phyloP scores from a whole-genome alignment of 768 basidiomycete species.

The Tephrocybe sp. region DNA sequence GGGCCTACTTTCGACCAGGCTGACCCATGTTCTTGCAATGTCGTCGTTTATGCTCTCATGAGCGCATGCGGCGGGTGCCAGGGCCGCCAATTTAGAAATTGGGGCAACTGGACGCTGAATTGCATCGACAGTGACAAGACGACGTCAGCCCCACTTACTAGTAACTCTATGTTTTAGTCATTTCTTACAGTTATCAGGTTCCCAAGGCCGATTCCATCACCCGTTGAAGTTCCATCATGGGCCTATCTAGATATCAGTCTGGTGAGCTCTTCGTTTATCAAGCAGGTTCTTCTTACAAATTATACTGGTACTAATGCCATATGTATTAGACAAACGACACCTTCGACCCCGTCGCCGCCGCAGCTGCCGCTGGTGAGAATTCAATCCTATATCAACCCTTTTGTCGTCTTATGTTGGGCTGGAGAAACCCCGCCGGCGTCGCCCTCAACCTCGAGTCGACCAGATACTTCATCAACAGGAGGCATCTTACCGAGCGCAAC shows the following conservation, averaged over 20 bases:
- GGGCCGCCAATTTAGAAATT: slow-evolving; percentile 36
- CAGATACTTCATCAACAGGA: background rate
- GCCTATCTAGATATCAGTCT: slow-evolving; percentile 51
- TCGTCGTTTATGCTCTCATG: slow-evolving; percentile 54
- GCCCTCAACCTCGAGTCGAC: background rate
- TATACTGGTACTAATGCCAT: too few relatives aligned
- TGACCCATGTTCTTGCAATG: slow-evolving; percentile 50
- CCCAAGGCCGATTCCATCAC: slow-evolving; percentile 38
- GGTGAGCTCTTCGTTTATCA: slow-evolving; percentile 18
- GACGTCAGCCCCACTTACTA: slow-evolving; percentile 23
- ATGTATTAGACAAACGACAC: slow-evolving; percentile 32
- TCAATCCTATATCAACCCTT: background rate
- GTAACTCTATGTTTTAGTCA: background rate
- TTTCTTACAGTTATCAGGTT: slow-evolving; percentile 32
- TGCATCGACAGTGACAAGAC: slow-evolving; percentile 31
- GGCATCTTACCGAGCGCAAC: background rate
- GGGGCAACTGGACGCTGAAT: slow-evolving; percentile 34
- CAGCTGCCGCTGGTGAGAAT: slow-evolving; percentile 13
- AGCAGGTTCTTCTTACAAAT: too few relatives aligned
- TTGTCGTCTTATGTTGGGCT: background rate
- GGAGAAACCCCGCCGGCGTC: background rate
- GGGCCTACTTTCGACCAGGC: slow-evolving; percentile 35
- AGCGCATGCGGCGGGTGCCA: slow-evolving; percentile 64
- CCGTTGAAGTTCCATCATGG: slow-evolving; percentile 51
- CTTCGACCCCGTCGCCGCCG: slow-evolving; percentile 36